Evolutionary conservation across 345 rosid species (phyloP), one percentile per base, ranked within the genome.

Genomic region (Dovyalis caffra): DNA sequence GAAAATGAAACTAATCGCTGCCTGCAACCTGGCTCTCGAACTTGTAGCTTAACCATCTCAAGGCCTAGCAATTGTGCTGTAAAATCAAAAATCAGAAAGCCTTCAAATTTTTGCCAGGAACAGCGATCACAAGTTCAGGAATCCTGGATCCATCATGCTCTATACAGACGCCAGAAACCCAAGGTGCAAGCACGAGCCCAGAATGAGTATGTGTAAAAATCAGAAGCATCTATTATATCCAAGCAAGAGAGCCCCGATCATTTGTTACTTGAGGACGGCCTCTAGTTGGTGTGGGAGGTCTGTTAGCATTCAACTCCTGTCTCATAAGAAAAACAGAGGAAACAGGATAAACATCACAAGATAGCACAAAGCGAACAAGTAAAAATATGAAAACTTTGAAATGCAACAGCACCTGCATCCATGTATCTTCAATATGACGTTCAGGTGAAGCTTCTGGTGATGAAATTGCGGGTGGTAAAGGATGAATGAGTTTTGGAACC

Each of bases 261-360:
- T 87, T 92, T 68, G 93, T 70, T 71, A 75, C 88, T 82, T 84
- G 98, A 69, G 97, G 97, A 56, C 99, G 97, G 51, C 99, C 97
- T 87, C 99, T 85, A 2, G 98, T 91, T 66, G 98, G 98, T 45
- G 99, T 95, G 0, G 99, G 89, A 78, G 97, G 99, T 78, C 99
- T 81, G 77, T 93, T 93, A 60, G 97, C 98, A 64, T 95, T 95
- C 76, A 95, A 85, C 83, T 95, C 99, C 99, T 95, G 88, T 37
- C 47, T 53, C 32, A 69, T 62, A 32, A 34, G 33, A 75, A 35
- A 75, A 51, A 63, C 65, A 61, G 56, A n/a, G 66, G 31, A 45
- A 29, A 69, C 47, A 49, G 40, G 60, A 71, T 25, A 20, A 26
- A 38, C 7, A 74, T 63, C 29, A 33, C 26, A 43, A 21, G 14